Evolutionary conservation across 2,329 filamentous ascomycete genomes (phyloP).

Genomic region (Pestalotiopsis sp.): DNA sequence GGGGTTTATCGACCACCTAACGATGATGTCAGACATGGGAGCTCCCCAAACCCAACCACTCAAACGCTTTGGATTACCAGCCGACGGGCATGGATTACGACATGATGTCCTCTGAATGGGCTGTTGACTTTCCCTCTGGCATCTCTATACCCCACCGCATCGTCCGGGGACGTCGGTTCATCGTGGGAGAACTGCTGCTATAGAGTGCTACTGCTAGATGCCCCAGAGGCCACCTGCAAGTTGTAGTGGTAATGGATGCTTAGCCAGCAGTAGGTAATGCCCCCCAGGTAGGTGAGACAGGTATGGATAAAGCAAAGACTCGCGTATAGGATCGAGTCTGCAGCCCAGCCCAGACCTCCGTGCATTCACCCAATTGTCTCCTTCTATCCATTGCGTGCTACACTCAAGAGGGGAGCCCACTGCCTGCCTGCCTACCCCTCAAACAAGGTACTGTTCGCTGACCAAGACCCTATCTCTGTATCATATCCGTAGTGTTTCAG

Average conservation of each 20-base stretch:
- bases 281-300: neutral
- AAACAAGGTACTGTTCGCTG: neutral
- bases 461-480: neutral
- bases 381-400: neutral
- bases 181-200: neutral
- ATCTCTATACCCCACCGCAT: neutral
- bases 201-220: neutral
- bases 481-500: conserved; percentile 3
- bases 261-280: neutral
- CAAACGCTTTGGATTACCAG: conserved; percentile 9
- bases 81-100: conserved; percentile 10
- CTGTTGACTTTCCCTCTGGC: neutral
- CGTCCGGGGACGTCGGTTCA: neutral
- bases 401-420: neutral
- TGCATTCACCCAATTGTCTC: neutral
- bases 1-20: neutral
- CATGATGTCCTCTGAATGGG: conserved; percentile 3
- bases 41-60: conserved; percentile 2
- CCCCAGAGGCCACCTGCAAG: neutral
- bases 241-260: neutral
- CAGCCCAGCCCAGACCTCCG: neutral
- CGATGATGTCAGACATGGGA: conserved; percentile 6
- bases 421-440: neutral
- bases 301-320: neutral
- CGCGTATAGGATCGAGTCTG: neutral